Conservation (phyloP, 306 rosid species). For the Vigna nakashimae region DNA sequence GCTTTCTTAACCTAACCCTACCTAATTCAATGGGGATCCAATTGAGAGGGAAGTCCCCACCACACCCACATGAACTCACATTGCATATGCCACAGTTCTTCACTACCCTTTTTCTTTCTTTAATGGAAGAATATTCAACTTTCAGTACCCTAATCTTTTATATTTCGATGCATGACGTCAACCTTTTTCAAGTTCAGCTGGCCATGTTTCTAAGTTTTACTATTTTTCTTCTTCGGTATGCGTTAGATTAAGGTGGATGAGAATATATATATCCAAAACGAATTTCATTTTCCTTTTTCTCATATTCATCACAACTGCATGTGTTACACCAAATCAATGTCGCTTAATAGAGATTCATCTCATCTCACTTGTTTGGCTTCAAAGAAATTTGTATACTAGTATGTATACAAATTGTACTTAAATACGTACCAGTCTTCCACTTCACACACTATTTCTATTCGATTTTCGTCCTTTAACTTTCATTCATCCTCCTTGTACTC, state of each 20-base stretch:
- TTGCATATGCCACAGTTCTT: constrained; percentile 39
- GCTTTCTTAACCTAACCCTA: constrained; percentile 55
- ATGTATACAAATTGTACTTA: no score
- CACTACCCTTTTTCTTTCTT: not conserved
- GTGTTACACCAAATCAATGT: constrained; percentile 7
- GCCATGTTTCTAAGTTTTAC: constrained; percentile 16
- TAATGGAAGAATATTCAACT: constrained; percentile 32
- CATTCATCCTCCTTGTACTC: no score
- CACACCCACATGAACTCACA: constrained; percentile 39
- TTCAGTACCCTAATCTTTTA: constrained; percentile 28
- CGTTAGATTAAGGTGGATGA: constrained; percentile 5
- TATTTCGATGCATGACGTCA: constrained; percentile 33
- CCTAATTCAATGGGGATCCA: constrained; percentile 45
- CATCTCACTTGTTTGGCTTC: no score
- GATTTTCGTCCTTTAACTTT: no score
- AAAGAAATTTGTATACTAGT: no score
- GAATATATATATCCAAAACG: constrained; percentile 27
- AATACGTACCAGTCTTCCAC: no score
- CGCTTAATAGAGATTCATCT: not conserved
- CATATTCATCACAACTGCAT: constrained; percentile 15
- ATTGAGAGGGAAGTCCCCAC: constrained; percentile 38
- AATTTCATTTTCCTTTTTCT: not conserved
- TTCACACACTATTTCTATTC: no score
- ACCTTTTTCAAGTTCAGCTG: constrained; percentile 23
- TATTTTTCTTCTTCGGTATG: not conserved